phyloP scores from a whole-genome alignment of 139 green algal genomes.

The Trebouxia sp. region DNA sequence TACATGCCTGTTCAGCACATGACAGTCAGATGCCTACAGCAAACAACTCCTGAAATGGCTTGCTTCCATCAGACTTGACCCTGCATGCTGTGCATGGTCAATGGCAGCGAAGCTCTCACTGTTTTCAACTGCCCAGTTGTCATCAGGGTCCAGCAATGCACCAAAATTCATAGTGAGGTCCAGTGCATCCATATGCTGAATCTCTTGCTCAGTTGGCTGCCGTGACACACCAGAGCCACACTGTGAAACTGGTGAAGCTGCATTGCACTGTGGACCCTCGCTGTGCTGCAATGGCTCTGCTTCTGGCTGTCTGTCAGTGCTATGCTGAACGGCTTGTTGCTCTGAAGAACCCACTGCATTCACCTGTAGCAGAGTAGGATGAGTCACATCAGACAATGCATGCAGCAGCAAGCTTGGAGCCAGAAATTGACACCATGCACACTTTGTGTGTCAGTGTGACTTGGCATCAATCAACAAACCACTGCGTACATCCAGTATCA shows the following conservation, averaged over 20 bases:
- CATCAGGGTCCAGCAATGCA: neutral
- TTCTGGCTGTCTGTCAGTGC: neutral
- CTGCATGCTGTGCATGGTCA: neutral
- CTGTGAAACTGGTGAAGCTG: neutral
- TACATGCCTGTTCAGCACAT: no score
- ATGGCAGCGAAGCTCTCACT: neutral
- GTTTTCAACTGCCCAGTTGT: neutral
- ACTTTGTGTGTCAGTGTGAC: no score
- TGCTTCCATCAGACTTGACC: neutral
- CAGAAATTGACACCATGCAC: no score
- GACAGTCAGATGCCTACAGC: neutral
- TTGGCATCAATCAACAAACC: no score
- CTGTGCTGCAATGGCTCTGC: neutral
- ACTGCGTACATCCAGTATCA: no score
- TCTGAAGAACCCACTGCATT: neutral
- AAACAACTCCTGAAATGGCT: constrained; percentile 9
- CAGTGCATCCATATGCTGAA: constrained; percentile 3
- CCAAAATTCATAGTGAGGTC: constrained; percentile 2
- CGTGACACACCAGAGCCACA: neutral
- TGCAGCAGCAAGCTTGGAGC: no score
- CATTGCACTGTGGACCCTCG: neutral
- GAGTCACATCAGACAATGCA: no score
- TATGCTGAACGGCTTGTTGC: neutral
- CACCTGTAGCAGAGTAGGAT: no score
- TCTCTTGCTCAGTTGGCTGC: constrained; percentile 15